phyloP scores from a whole-genome alignment of 192 early-diverging fungal species.

The Coemansia sp. region DNA sequence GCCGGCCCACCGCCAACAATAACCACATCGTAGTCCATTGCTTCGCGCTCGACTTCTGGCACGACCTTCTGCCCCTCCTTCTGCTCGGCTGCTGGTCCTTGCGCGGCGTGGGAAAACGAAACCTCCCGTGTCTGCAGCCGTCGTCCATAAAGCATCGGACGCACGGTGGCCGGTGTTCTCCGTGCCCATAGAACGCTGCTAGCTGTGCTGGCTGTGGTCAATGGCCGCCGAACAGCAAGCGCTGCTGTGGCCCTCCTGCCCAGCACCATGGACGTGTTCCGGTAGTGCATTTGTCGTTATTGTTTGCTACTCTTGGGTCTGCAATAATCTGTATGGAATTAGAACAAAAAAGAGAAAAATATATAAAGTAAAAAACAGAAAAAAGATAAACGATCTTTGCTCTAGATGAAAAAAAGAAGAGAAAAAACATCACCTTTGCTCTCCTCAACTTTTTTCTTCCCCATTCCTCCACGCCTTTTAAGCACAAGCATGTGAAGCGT shows the following conservation, averaged over 20 bases:
- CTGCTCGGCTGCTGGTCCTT: background rate
- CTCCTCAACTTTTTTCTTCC: no score
- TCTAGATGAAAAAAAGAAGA: no score
- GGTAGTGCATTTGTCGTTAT: background rate
- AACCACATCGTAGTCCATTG: slow-evolving; percentile 92
- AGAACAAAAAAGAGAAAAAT: slow-evolving; percentile 2
- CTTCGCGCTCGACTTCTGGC: slow-evolving; percentile 48
- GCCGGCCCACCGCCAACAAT: slow-evolving; percentile 96
- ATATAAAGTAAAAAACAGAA: background rate
- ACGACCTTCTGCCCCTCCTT: background rate
- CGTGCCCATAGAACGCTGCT: background rate
- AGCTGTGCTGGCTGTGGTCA: background rate
- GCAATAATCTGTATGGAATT: background rate
- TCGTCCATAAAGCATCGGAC: background rate
- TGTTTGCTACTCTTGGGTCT: background rate
- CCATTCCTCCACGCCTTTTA: no score
- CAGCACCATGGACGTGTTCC: background rate
- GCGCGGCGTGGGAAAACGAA: background rate
- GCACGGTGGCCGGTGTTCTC: background rate
- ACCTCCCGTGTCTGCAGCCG: background rate
- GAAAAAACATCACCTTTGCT: no score
- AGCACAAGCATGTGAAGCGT: no score
- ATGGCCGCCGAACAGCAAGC: background rate
- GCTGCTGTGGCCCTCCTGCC: background rate
- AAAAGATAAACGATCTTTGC: no score